Base-by-base conservation (phyloP, 1,284 basidiomycete species). In the Malassezia arunalokei region DNA sequence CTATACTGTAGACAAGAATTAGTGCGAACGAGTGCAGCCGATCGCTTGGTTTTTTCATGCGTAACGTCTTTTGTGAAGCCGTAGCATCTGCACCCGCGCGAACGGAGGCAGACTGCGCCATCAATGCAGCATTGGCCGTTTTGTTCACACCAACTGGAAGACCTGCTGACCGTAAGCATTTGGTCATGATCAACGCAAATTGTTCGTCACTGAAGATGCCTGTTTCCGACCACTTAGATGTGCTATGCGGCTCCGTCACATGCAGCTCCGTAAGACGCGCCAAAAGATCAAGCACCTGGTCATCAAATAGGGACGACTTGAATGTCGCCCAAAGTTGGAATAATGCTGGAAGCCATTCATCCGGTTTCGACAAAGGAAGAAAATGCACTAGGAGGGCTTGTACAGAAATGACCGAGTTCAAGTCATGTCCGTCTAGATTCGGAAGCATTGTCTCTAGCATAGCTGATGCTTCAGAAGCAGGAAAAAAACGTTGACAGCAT, bases 1-100 rank as follows among this genome's bases (percentile, higher is more conserved):
- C 79, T 79, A 98, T 89, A 2, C 87, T 92, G 71, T 90, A 94
- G 24, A 95, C 82, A 54, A 98, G 80, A 39, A 95, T 77, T 64
- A 84, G 85, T 0, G 92, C 88, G 45, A 98, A 79, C 9, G 84
- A 81, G 71, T 80, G 63, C 50, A 87, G 84, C 74, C 75, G 81
- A 78, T 78, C 85, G 76, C 78, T 83, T 78, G 71, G 85, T 78
- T 62, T 81, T 78, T 87, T 87, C 63, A 91, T 85, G 60, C 83
- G 81, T 8, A 83, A 75, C 4, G 83, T 82, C 57, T 81, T 79
- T 45, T 80, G 81, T 57, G 81, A 78, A 2, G 78, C 78, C 57
- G 81, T 75, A 3, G 78, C 76, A 71, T 79, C 77, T 6, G 77
- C 73, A 24, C 74, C 72, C 4, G 76, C 77, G 46, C 62, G 54